Evolutionary conservation across 2,329 filamentous ascomycete species (phyloP).

Genomic region (Sordariomycetes sp.): DNA sequence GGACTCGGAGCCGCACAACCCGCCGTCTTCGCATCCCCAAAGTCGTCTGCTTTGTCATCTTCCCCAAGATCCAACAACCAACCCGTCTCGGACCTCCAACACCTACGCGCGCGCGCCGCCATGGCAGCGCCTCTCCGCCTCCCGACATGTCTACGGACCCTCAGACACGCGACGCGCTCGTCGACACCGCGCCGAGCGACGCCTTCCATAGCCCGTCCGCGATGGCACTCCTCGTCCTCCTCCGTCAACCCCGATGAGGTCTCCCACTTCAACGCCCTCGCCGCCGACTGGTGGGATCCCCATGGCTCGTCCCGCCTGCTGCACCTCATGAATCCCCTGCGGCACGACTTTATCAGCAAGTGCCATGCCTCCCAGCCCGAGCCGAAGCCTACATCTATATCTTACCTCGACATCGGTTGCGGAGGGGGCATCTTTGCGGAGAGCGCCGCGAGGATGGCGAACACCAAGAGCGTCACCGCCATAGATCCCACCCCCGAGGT

Average conservation of each 20-base stretch:
- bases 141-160: too few species aligned
- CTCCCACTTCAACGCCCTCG: constrained; percentile 88
- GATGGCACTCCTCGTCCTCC: constrained; percentile 12
- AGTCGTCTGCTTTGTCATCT: too few species aligned
- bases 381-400: constrained; percentile 13
- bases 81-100: too few species aligned
- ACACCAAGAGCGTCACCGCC: constrained; percentile 57
- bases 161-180: too few species aligned
- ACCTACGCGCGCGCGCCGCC: too few species aligned
- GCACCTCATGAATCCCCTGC: constrained; percentile 95
- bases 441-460: constrained; percentile 61
- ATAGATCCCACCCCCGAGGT: constrained; percentile 73
- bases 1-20: too few species aligned
- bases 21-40: too few species aligned
- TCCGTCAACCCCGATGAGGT: constrained; percentile 86
- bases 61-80: too few species aligned
- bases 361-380: constrained; percentile 52
- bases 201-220: not conserved
- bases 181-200: too few species aligned
- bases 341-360: constrained; percentile 78
- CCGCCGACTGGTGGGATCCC: constrained; percentile 94
- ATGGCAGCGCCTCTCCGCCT: too few species aligned
- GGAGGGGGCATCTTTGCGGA: constrained; percentile 96
- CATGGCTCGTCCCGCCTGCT: constrained; percentile 85
- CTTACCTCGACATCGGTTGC: constrained; percentile 86